phyloP scores from a whole-genome alignment of 306 rosid genomes.

The Comarum palustre region DNA sequence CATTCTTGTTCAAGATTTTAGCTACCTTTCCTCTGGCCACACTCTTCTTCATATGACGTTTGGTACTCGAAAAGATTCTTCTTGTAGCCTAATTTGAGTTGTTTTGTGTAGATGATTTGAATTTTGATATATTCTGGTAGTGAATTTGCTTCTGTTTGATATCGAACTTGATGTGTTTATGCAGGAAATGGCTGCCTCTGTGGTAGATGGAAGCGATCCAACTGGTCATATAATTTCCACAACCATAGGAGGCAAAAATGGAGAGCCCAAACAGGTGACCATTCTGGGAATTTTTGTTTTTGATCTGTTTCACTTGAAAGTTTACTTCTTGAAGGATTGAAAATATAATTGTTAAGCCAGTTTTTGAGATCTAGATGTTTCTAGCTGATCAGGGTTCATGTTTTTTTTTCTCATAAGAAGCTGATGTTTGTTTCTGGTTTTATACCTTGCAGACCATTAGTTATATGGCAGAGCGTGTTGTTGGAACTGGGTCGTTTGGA shows the following conservation, averaged over 20 bases:
- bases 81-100: background rate
- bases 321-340: conserved; percentile 5
- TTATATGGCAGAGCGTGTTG: conserved; percentile 95
- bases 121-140: background rate
- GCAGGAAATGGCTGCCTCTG: conserved; percentile 79
- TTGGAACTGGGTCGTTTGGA: conserved; percentile 92
- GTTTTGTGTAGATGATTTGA: background rate
- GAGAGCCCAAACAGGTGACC: conserved; percentile 87
- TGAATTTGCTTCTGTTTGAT: background rate
- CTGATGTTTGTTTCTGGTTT: conserved; percentile 23
- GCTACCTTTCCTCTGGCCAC: background rate
- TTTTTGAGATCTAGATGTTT: conserved; percentile 7
- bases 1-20: background rate
- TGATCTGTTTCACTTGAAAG: conserved; percentile 1
- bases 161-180: conserved; percentile 25
- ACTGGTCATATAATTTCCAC: conserved; percentile 95
- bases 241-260: conserved; percentile 93
- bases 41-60: background rate
- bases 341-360: background rate
- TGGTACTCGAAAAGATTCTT: background rate
- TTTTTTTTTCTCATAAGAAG: conserved; percentile 17
- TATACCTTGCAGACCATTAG: conserved; percentile 76
- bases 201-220: conserved; percentile 72
- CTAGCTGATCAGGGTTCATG: background rate
- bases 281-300: conserved; percentile 17